phyloP scores from a whole-genome alignment of 2,329 filamentous ascomycete genomes.

The Rutstroemia sp. region DNA sequence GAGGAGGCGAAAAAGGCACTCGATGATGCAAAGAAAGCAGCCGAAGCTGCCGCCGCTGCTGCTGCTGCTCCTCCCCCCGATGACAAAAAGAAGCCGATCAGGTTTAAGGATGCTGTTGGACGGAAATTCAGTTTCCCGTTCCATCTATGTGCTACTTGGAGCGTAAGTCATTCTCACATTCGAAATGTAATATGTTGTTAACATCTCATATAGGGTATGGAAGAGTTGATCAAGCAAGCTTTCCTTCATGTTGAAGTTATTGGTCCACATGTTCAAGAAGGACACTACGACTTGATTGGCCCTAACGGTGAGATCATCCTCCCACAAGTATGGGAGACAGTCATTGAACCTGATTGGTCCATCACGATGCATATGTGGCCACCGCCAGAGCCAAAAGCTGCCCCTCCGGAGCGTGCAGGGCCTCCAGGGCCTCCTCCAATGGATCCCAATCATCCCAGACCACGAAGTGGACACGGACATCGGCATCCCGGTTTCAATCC shows the following conservation, averaged over 20 bases:
- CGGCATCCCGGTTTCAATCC: constrained; percentile 10
- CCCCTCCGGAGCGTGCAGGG: constrained; percentile 69
- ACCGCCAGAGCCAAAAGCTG: constrained; percentile 38
- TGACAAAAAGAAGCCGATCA: constrained; percentile 57
- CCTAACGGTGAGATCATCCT: constrained; percentile 78
- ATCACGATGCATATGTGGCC: constrained; percentile 64
- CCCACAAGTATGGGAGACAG: constrained; percentile 72
- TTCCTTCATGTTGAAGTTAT: constrained; percentile 73
- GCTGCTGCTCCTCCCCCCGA: constrained; percentile 31
- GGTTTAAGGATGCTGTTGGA: constrained; percentile 86
- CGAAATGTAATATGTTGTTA: constrained; percentile 16
- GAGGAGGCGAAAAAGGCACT: constrained; percentile 40
- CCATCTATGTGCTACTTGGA: constrained; percentile 76
- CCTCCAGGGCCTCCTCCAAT: constrained; percentile 19
- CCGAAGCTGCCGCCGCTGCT: constrained; percentile 23
- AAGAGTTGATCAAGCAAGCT: constrained; percentile 80
- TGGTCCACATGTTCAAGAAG: constrained; percentile 66
- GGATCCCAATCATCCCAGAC: constrained; percentile 7
- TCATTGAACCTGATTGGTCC: constrained; percentile 69
- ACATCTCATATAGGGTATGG: constrained; percentile 59
- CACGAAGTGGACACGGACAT: constrained; percentile 11
- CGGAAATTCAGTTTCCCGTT: constrained; percentile 91
- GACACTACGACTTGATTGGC: constrained; percentile 73
- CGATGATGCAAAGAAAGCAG: constrained; percentile 38
- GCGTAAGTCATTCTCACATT: constrained; percentile 44